Evolutionary conservation across 495 filamentous ascomycete genomes (phyloP).

Genomic region (Rostrohypoxylon terebratum): DNA sequence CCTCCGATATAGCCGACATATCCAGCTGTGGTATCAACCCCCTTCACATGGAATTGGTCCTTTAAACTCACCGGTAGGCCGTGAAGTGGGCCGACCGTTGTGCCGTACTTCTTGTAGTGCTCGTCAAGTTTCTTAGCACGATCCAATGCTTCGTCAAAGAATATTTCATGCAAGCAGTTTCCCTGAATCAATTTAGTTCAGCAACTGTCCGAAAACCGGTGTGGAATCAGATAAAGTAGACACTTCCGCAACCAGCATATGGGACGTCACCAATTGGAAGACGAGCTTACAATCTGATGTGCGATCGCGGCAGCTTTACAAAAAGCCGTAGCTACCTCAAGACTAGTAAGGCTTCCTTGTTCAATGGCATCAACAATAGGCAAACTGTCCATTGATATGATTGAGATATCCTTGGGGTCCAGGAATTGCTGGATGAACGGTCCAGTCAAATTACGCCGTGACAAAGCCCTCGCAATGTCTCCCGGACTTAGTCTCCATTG

Average conservation of each 20-base stretch:
- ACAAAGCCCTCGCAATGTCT: slow-evolving; percentile 32
- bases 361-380: slow-evolving; percentile 41
- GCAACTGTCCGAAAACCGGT: neutral
- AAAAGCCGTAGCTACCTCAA: slow-evolving; percentile 57
- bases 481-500: slow-evolving; percentile 45
- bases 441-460: slow-evolving; percentile 47
- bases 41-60: slow-evolving; percentile 73
- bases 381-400: slow-evolving; percentile 36
- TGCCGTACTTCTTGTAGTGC: slow-evolving; percentile 58
- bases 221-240: neutral
- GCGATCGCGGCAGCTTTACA: slow-evolving; percentile 68
- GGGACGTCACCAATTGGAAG: neutral
- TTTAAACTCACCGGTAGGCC: slow-evolving; percentile 75
- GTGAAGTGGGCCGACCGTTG: slow-evolving; percentile 70
- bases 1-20: slow-evolving; percentile 54
- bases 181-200: slow-evolving; percentile 20
- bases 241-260: neutral
- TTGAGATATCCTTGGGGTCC: slow-evolving; percentile 22
- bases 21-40: slow-evolving; percentile 60
- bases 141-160: slow-evolving; percentile 70
- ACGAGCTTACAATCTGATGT: slow-evolving; percentile 64
- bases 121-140: slow-evolving; percentile 70
- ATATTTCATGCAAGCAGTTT: slow-evolving; percentile 75
- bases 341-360: slow-evolving; percentile 38
- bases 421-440: slow-evolving; percentile 53